phyloP scores from a whole-genome alignment of 306 rosid species.

The Datisca glomerata region DNA sequence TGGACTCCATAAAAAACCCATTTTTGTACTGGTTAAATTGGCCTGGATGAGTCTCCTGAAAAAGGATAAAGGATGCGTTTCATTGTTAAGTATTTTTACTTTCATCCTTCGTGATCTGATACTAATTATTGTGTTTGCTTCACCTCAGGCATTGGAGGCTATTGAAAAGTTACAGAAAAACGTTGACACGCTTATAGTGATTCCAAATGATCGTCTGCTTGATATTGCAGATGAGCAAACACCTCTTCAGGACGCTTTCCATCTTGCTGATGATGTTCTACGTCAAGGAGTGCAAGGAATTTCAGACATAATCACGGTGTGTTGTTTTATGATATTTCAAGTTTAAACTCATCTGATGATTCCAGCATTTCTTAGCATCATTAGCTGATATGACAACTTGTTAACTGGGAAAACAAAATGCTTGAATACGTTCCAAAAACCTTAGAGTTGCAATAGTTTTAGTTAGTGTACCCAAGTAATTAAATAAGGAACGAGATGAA shows the following conservation, averaged over 20 bases:
- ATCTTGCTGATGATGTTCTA: conserved; percentile 88
- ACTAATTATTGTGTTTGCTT: conserved; percentile 8
- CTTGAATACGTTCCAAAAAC: too few relatives aligned
- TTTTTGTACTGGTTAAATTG: too few relatives aligned
- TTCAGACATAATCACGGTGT: conserved; percentile 86
- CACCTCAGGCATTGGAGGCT: conserved; percentile 83
- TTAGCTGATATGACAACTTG: too few relatives aligned
- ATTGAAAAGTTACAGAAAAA: conserved; percentile 89
- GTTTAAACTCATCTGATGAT: neutral
- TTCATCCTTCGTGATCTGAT: neutral
- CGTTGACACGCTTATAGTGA: conserved; percentile 91
- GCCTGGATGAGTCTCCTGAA: too few relatives aligned
- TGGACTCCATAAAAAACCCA: too few relatives aligned
- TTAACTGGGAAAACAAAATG: too few relatives aligned
- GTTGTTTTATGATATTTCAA: conserved; percentile 13
- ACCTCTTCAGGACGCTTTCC: conserved; percentile 88
- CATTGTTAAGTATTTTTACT: too few relatives aligned
- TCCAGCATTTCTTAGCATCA: too few relatives aligned
- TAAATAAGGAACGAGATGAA: too few relatives aligned
- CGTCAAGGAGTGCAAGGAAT: conserved; percentile 99
- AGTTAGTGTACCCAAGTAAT: too few relatives aligned
- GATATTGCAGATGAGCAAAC: conserved; percentile 93
- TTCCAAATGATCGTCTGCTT: conserved; percentile 95
- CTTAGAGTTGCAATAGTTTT: too few relatives aligned
- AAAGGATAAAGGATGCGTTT: too few relatives aligned